These are phyloP conservation scores for Mycena olivaceomarginata DNA, from an alignment of 768 basidiomycete genomes.

Conservation along the genomic window DNA sequence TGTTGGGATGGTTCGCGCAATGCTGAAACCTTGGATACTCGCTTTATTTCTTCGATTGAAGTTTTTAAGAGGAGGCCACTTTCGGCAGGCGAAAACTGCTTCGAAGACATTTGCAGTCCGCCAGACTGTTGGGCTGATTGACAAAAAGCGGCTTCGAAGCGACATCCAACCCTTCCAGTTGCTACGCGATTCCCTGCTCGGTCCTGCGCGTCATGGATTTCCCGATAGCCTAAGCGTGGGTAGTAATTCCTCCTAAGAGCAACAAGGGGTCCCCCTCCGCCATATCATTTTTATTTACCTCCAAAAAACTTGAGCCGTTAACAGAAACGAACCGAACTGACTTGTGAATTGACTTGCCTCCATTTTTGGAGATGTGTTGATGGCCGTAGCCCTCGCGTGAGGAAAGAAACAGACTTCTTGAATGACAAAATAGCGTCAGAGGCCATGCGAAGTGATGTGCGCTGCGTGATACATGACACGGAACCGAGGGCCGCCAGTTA, in stretches of 20 bases:
- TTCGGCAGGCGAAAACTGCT: no score
- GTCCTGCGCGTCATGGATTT: neutral
- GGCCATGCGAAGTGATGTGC: neutral
- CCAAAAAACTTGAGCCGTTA: neutral
- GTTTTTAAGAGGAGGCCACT: no score
- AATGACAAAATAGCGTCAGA: neutral
- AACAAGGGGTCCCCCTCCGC: neutral
- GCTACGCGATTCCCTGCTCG: no score
- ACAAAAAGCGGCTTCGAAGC: no score
- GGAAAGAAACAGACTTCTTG: neutral
- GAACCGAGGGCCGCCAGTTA: neutral
- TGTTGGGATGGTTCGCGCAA: no score
- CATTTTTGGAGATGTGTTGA: neutral
- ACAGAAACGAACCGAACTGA: conserved; percentile 1
- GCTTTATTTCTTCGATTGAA: no score
- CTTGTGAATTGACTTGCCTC: neutral
- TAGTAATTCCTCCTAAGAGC: neutral
- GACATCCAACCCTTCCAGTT: no score
- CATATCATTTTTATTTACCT: neutral
- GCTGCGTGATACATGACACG: neutral
- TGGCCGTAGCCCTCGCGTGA: neutral
- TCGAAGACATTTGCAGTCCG: no score
- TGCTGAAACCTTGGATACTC: no score
- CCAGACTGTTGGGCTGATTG: no score
- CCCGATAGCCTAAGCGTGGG: conserved; percentile 4